Percentiles rank a stretch among this genome's conserved stretches.
phyloP scores from a whole-genome alignment of 441 rosid species.

The Populus trichocarpa region DNA sequence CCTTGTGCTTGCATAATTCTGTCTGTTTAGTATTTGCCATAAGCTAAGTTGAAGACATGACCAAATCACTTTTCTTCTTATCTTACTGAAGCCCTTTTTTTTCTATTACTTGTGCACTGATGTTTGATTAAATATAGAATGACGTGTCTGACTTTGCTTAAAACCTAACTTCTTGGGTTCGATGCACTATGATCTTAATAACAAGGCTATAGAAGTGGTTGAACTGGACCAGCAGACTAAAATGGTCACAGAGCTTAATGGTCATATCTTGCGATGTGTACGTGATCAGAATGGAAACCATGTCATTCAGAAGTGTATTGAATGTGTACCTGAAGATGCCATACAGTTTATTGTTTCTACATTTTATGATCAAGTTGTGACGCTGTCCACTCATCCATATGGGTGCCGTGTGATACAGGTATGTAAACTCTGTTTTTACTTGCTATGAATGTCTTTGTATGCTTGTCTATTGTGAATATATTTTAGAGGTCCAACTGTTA shows the following conservation, averaged over 20 bases:
- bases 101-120: neutral
- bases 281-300: slow-evolving; percentile 88
- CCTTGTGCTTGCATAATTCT: neutral
- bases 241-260: slow-evolving; percentile 79
- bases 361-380: slow-evolving; percentile 71
- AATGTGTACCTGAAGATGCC: slow-evolving; percentile 70
- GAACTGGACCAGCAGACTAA: slow-evolving; percentile 64
- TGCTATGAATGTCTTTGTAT: neutral
- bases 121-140: slow-evolving; percentile 1
- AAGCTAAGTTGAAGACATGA: neutral
- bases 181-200: slow-evolving; percentile 5
- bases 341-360: slow-evolving; percentile 63
- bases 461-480: neutral
- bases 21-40: neutral
- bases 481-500: neutral
- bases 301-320: slow-evolving; percentile 84
- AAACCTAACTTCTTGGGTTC: neutral
- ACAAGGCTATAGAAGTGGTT: slow-evolving; percentile 74
- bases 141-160: neutral
- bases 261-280: slow-evolving; percentile 73
- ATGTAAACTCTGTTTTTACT: neutral
- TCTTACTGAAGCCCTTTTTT: neutral
- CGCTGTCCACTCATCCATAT: slow-evolving; percentile 73
- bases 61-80: neutral
- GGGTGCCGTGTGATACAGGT: slow-evolving; percentile 90